These are phyloP conservation scores for Coemansia sp. DNA, from an alignment of 192 early-diverging fungal species.

Conservation along the genomic window DNA sequence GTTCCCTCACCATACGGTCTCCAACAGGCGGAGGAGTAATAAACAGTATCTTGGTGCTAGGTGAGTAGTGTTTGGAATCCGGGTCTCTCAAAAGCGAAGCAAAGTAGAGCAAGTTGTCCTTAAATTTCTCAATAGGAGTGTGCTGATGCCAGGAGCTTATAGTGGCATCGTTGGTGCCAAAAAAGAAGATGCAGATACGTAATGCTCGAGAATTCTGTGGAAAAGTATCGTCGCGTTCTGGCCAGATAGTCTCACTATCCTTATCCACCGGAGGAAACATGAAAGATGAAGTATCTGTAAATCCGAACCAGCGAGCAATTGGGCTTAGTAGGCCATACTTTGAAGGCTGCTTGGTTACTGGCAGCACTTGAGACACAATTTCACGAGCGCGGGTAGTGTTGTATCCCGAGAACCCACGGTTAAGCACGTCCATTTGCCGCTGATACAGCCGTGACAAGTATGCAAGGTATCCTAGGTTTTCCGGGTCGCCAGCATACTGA, in stretches of 20 bases:
- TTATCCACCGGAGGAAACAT: neutral
- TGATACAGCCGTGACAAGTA: neutral
- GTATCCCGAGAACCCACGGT: constrained; percentile 3
- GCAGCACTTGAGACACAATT: neutral
- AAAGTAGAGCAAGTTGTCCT: neutral
- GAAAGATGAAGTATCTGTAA: neutral
- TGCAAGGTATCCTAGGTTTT: neutral
- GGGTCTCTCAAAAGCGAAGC: neutral
- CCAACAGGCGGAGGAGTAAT: neutral
- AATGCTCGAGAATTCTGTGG: neutral
- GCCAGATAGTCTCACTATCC: neutral
- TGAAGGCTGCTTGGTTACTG: neutral
- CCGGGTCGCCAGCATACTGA: neutral
- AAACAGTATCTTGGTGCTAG: neutral
- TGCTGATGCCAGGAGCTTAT: neutral
- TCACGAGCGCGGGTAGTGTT: neutral
- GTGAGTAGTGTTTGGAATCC: neutral
- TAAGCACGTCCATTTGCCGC: constrained; percentile 4
- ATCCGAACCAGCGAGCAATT: no score
- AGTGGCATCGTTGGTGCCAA: neutral
- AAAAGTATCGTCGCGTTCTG: neutral
- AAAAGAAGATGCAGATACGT: neutral
- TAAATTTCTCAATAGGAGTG: neutral
- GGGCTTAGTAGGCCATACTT: no score
- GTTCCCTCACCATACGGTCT: neutral